Evolutionary conservation across 176 grass and related monocot species (phyloP).

Genomic region (Themeda triandra): DNA sequence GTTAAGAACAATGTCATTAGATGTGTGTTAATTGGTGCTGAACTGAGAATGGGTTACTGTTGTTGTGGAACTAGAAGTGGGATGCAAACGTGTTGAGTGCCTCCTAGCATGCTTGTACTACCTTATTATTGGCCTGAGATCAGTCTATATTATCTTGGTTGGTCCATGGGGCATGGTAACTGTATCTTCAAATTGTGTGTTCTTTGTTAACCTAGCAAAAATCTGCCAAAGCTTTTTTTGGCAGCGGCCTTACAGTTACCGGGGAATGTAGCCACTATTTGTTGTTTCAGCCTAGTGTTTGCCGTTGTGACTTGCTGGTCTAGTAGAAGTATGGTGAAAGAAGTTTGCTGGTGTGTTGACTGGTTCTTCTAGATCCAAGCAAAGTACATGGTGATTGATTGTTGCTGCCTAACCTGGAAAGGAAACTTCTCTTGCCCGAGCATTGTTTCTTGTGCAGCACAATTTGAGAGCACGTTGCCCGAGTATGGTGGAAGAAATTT

Average conservation of each 20-base stretch:
- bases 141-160: not conserved
- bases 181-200: not conserved
- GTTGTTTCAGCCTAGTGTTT: not conserved
- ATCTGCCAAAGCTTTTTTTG: too few relatives aligned
- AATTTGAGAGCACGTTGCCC: too few relatives aligned
- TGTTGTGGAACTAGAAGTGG: not conserved
- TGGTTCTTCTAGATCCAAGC: too few relatives aligned
- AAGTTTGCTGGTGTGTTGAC: too few relatives aligned
- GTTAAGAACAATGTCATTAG: not conserved
- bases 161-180: not conserved
- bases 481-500: too few relatives aligned
- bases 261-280: not conserved
- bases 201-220: too few relatives aligned
- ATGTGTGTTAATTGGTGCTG: not conserved
- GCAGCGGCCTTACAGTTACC: too few relatives aligned
- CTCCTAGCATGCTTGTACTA: not conserved
- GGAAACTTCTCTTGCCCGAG: too few relatives aligned
- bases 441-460: too few relatives aligned
- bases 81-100: not conserved
- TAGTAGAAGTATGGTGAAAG: not conserved
- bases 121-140: not conserved
- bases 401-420: too few relatives aligned
- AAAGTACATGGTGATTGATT: too few relatives aligned
- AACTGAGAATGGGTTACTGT: not conserved
- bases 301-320: not conserved